Conservation (phyloP, 768 basidiomycete genomes). For the Auriculariales sp. region DNA sequence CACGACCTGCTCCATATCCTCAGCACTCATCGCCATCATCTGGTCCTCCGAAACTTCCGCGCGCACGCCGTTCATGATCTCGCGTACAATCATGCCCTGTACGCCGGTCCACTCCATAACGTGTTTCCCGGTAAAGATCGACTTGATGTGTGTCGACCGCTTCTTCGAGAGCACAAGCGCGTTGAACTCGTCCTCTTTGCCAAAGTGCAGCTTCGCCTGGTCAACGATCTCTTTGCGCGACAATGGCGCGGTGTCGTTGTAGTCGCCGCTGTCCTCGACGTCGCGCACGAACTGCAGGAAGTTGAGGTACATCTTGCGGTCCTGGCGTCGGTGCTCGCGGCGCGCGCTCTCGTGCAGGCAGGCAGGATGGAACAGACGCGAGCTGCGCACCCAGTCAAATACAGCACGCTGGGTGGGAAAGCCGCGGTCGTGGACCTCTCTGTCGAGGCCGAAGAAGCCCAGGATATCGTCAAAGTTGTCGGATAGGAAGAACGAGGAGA, state of each 20-base stretch:
- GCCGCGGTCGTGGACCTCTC: conserved; percentile 34
- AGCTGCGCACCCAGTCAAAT: conserved; percentile 44
- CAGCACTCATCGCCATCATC: conserved; percentile 12
- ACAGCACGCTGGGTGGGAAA: conserved; percentile 38
- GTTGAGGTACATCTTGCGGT: conserved; percentile 42
- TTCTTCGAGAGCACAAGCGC: conserved; percentile 16
- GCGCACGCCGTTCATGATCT: conserved; percentile 37
- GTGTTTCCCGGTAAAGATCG: conserved; percentile 30
- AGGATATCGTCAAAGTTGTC: conserved; percentile 34
- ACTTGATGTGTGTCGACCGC: conserved; percentile 22
- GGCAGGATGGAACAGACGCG: conserved; percentile 35
- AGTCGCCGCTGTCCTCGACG: conserved; percentile 7
- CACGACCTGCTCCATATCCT: conserved; percentile 1
- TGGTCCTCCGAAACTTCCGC: conserved; percentile 29
- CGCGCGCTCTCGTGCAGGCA: conserved; percentile 19
- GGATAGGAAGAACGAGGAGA: conserved; percentile 33
- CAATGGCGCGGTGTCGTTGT: neutral
- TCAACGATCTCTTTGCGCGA: conserved; percentile 12
- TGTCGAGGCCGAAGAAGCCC: conserved; percentile 41
- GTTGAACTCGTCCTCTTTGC: conserved; percentile 35
- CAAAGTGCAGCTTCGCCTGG: conserved; percentile 38
- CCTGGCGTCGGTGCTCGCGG: conserved; percentile 26
- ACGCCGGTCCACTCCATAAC: conserved; percentile 43
- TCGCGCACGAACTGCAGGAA: conserved; percentile 38
- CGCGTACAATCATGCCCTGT: conserved; percentile 30